Percentiles rank a stretch among this genome's conserved stretches.
phyloP scores from a whole-genome alignment of 2,329 filamentous ascomycete species.

The Fusarium nematophilum region DNA sequence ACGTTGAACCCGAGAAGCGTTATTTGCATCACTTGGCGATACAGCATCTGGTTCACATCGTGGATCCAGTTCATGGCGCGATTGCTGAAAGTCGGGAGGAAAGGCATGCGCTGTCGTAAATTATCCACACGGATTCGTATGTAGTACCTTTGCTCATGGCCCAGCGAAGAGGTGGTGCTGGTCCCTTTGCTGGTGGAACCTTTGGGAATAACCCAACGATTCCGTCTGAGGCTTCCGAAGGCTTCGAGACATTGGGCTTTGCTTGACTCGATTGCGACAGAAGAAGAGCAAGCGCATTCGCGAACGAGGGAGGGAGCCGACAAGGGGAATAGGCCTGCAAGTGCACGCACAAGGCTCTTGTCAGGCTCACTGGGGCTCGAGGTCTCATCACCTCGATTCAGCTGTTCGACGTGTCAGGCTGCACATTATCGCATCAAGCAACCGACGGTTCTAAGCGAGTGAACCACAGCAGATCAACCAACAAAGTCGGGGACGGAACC shows the following conservation, averaged over 20 bases:
- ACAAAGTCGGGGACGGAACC: conserved; percentile 4
- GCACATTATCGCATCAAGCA: conserved; percentile 14
- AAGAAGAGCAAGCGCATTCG: conserved; percentile 13
- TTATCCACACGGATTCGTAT: conserved; percentile 52
- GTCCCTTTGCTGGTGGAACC: conserved; percentile 33
- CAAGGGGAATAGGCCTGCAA: conserved; percentile 39
- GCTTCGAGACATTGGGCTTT: conserved; percentile 33
- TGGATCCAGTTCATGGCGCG: conserved; percentile 1
- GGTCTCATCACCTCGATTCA: conserved; percentile 15
- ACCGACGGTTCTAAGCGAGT: conserved; percentile 6
- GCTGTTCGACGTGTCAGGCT: conserved; percentile 10
- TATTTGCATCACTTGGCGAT: conserved; percentile 5
- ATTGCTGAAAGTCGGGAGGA: conserved; percentile 23
- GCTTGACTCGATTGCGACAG: conserved; percentile 21
- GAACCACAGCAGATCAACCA: conserved; percentile 11
- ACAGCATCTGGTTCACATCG: background rate
- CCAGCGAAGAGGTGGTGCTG: conserved; percentile 25
- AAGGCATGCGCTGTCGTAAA: conserved; percentile 46
- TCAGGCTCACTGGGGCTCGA: conserved; percentile 13
- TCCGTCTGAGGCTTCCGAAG: conserved; percentile 18
- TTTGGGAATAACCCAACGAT: conserved; percentile 38
- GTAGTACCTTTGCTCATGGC: conserved; percentile 45
- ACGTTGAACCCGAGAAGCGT: background rate
- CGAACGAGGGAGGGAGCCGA: conserved; percentile 11
- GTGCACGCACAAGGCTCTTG: conserved; percentile 38